A percentile compares a stretch with the other conserved stretches of the same genome.
These are phyloP conservation scores for Vanderwaltozyma tropicalis DNA, from an alignment of 805 yeast genomes.

Conservation along the genomic window DNA sequence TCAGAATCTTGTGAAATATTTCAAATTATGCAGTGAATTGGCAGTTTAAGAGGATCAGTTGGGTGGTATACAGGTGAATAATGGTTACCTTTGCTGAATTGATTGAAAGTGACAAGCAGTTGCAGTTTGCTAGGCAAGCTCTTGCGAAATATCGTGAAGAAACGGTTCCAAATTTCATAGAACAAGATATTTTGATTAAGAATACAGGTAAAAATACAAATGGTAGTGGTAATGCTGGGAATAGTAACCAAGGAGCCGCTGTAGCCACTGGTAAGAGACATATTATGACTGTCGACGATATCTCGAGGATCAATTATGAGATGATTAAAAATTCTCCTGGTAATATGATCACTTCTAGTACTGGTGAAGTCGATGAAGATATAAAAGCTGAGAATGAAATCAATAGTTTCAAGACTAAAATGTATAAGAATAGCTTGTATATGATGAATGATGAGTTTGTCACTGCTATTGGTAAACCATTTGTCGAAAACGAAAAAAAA, in stretches of 20 bases:
- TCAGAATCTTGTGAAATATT: too few species aligned
- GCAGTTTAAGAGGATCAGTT: neutral
- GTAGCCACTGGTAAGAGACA: constrained; percentile 17
- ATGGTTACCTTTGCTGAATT: constrained; percentile 3
- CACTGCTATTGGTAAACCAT: constrained; percentile 3
- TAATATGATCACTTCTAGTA: constrained; percentile 6
- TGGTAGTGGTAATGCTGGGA: constrained; percentile 1
- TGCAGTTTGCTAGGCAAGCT: constrained; percentile 7
- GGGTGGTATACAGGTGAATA: neutral
- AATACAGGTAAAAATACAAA: constrained; percentile 2
- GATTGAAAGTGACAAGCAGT: constrained; percentile 7
- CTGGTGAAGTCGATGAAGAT: constrained; percentile 3
- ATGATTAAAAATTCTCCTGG: constrained; percentile 27
- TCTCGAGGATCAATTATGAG: constrained; percentile 27
- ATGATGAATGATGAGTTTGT: constrained; percentile 22
- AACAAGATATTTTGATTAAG: constrained; percentile 6
- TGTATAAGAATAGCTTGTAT: constrained; percentile 21
- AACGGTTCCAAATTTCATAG: constrained; percentile 1
- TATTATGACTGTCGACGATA: constrained; percentile 25
- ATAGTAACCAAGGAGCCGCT: neutral
- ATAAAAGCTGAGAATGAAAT: constrained; percentile 13
- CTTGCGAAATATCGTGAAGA: constrained; percentile 6
- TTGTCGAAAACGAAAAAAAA: neutral
- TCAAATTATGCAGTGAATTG: too few species aligned
- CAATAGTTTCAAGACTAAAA: constrained; percentile 15